phyloP scores from a whole-genome alignment of 257 asterid genomes.

The Solanum chilense region DNA sequence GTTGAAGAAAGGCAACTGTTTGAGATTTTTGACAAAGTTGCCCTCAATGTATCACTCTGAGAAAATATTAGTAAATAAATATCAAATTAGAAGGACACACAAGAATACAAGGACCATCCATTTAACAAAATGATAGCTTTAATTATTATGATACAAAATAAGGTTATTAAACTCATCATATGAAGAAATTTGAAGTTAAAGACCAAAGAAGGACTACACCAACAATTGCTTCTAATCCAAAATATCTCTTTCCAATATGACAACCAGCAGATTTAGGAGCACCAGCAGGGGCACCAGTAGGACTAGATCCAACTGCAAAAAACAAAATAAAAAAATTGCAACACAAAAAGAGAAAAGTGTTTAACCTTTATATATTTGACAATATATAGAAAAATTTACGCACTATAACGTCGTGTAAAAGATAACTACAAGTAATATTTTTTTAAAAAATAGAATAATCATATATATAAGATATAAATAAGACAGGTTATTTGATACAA shows the following conservation, averaged over 20 bases:
- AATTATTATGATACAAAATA: not conserved
- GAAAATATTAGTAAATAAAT: not conserved
- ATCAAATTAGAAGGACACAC: not conserved
- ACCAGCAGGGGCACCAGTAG: constrained; percentile 3
- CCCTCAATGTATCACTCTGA: not conserved
- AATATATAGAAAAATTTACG: not conserved
- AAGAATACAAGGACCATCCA: not conserved
- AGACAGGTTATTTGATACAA: not conserved
- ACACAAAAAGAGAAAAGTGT: not conserved
- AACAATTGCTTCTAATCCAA: constrained; percentile 6
- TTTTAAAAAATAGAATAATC: not conserved
- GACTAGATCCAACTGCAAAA: constrained; percentile 12
- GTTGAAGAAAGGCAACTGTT: not conserved
- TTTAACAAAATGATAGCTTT: not conserved
- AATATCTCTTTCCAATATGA: constrained; percentile 8
- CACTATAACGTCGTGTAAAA: not conserved
- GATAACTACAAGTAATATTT: not conserved
- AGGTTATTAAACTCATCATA: not conserved
- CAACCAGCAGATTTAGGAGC: constrained; percentile 5
- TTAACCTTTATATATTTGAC: not conserved
- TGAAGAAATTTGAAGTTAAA: not conserved
- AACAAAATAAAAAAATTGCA: not conserved
- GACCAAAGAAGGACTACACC: constrained; percentile 7
- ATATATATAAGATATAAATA: not conserved
- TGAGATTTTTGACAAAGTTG: not conserved